Conservation (phyloP, 2,329 filamentous ascomycete species). For the Colletotrichum sp. region DNA sequence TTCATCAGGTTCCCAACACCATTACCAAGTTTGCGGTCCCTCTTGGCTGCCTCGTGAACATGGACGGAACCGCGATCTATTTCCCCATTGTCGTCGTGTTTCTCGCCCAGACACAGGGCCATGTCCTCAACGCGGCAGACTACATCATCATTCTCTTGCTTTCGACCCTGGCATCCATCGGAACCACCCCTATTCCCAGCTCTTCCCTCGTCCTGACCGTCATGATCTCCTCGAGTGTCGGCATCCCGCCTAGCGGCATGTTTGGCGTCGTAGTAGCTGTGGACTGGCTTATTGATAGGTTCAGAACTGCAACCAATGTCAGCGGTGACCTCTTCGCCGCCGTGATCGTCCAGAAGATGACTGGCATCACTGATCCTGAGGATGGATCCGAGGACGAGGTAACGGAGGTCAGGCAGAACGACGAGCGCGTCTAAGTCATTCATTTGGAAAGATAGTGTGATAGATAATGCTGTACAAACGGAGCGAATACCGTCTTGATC, state of each 20-base stretch:
- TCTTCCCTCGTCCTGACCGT: slow-evolving; percentile 55
- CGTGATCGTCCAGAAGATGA: slow-evolving; percentile 41
- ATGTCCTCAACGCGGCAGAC: slow-evolving; percentile 43
- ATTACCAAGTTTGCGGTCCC: slow-evolving; percentile 52
- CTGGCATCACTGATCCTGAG: slow-evolving; percentile 34
- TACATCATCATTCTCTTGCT: slow-evolving; percentile 55
- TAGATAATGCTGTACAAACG: neutral
- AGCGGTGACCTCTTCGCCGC: slow-evolving; percentile 54
- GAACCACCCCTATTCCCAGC: slow-evolving; percentile 57
- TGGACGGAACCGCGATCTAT: slow-evolving; percentile 61
- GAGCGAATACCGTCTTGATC: slow-evolving; percentile 3
- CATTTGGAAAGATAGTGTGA: neutral
- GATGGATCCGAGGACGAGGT: slow-evolving; percentile 7
- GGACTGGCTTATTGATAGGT: slow-evolving; percentile 62
- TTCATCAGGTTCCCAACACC: slow-evolving; percentile 38
- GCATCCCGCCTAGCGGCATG: slow-evolving; percentile 51
- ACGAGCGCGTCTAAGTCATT: slow-evolving; percentile 1
- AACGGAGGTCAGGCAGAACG: slow-evolving; percentile 3
- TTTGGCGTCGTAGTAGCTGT: slow-evolving; percentile 53
- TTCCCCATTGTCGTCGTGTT: slow-evolving; percentile 59
- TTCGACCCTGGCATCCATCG: slow-evolving; percentile 56
- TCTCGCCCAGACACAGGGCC: slow-evolving; percentile 54
- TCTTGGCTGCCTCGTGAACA: slow-evolving; percentile 54
- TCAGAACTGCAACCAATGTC: slow-evolving; percentile 57
- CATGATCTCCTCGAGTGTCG: slow-evolving; percentile 53